Evolutionary conservation across 495 filamentous ascomycete species (phyloP).

Genomic region (Monascus purpureus): DNA sequence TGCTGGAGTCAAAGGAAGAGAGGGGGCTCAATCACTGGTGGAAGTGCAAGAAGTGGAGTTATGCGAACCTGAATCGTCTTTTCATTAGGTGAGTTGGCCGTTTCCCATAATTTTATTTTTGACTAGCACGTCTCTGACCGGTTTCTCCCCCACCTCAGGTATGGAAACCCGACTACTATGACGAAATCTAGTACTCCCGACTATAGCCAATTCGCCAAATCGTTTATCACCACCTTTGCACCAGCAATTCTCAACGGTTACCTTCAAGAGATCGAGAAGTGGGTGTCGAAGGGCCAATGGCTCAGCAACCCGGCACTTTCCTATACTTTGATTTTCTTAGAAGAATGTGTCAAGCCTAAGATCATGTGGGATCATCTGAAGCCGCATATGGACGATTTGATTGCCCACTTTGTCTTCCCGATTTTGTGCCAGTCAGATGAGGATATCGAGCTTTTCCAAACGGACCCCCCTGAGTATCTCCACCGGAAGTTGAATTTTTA

Average conservation of each 20-base stretch:
- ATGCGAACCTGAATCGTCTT: slow-evolving; percentile 88
- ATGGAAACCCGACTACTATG: slow-evolving; percentile 68
- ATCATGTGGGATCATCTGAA: slow-evolving; percentile 90
- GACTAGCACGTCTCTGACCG: no score
- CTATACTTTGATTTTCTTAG: slow-evolving; percentile 82
- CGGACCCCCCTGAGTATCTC: slow-evolving; percentile 88
- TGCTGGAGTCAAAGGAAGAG: slow-evolving; percentile 73
- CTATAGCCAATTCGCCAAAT: slow-evolving; percentile 67
- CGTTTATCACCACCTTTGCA: slow-evolving; percentile 80
- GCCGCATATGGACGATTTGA: slow-evolving; percentile 79
- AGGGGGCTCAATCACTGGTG: slow-evolving; percentile 94
- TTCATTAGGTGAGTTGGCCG: slow-evolving; percentile 61
- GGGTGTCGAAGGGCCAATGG: slow-evolving; percentile 90
- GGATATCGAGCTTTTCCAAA: slow-evolving; percentile 85
- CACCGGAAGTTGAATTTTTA: slow-evolving; percentile 96
- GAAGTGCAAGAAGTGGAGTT: slow-evolving; percentile 99
- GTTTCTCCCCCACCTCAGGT: no score
- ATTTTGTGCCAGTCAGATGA: slow-evolving; percentile 86
- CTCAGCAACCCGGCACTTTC: slow-evolving; percentile 86
- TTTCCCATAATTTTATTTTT: slow-evolving; percentile 1
- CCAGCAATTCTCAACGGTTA: slow-evolving; percentile 92
- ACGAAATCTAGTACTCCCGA: slow-evolving; percentile 55
- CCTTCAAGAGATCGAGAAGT: slow-evolving; percentile 84
- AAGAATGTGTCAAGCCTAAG: slow-evolving; percentile 96
- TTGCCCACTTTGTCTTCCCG: slow-evolving; percentile 89